These are phyloP conservation scores for Colletotrichum echinochloae DNA, from an alignment of 2,329 filamentous ascomycete genomes.

Conservation along the genomic window DNA sequence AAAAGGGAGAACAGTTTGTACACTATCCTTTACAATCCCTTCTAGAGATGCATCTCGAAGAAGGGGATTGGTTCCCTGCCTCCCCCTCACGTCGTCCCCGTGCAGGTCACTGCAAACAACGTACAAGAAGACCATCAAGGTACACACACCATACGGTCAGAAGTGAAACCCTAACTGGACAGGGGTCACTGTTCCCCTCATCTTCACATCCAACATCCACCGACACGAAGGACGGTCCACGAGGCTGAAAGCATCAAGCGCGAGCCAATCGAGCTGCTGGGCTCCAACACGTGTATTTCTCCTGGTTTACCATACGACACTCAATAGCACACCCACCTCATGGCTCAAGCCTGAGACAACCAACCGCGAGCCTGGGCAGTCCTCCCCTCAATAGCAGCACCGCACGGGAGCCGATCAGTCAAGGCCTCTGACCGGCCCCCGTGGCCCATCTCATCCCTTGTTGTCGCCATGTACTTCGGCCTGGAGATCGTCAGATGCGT, in stretches of 20 bases:
- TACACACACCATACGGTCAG: slow-evolving; percentile 2
- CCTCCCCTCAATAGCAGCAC: slow-evolving; percentile 1
- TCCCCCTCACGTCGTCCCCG: not conserved
- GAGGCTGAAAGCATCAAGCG: slow-evolving; percentile 29
- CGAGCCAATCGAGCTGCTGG: slow-evolving; percentile 35
- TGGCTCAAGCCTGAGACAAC: slow-evolving; percentile 24
- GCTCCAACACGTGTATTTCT: slow-evolving; percentile 30
- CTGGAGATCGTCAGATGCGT: slow-evolving; percentile 9
- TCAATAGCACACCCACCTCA: not conserved
- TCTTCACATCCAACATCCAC: slow-evolving; percentile 14
- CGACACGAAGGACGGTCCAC: slow-evolving; percentile 31
- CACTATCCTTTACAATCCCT: no score
- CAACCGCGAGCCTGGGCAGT: not conserved
- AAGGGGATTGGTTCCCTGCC: slow-evolving; percentile 13
- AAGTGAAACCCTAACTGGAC: slow-evolving; percentile 17
- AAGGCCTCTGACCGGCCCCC: slow-evolving; percentile 22
- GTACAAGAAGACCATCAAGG: slow-evolving; percentile 31
- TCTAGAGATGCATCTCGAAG: not conserved
- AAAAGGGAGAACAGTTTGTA: no score
- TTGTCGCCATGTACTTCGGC: not conserved
- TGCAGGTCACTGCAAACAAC: slow-evolving; percentile 21
- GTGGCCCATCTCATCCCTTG: slow-evolving; percentile 15
- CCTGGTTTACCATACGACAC: slow-evolving; percentile 16
- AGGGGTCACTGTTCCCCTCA: not conserved
- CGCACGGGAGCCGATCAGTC: slow-evolving; percentile 15